A percentile compares a stretch with the other conserved stretches of the same genome.
Evolutionary conservation across 2,329 filamentous ascomycete genomes (phyloP).

Genomic region (Chaetomiaceae sp.): DNA sequence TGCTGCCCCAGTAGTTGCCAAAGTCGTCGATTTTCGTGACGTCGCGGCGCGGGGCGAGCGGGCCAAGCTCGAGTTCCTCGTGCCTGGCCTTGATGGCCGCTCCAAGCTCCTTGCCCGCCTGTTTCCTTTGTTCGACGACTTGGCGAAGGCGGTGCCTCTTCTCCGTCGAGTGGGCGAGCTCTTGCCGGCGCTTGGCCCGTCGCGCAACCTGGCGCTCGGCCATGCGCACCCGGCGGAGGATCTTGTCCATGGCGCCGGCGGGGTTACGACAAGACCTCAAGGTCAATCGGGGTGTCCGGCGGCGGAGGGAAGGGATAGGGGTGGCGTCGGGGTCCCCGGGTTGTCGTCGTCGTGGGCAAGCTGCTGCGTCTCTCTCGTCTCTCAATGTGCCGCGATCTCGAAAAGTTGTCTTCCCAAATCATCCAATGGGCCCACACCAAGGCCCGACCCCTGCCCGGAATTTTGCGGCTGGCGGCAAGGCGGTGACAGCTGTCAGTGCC

Average conservation of each 20-base stretch:
- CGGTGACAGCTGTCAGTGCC: conserved; percentile 4
- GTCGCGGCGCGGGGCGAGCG: conserved; percentile 73
- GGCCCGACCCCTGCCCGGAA: conserved; percentile 8
- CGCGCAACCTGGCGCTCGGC: conserved; percentile 61
- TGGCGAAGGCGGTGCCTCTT: conserved; percentile 7
- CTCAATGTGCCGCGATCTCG: conserved; percentile 11
- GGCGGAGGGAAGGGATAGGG: neutral
- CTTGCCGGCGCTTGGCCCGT: conserved; percentile 34
- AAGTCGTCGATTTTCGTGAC: conserved; percentile 56
- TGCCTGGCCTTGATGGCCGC: conserved; percentile 49
- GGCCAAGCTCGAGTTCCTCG: conserved; percentile 76
- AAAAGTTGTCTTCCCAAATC: conserved; percentile 14
- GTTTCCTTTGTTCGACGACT: conserved; percentile 6
- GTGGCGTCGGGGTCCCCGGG: neutral
- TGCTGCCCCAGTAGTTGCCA: conserved; percentile 47
- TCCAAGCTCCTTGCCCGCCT: conserved; percentile 26
- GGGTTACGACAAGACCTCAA: conserved; percentile 6
- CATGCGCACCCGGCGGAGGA: conserved; percentile 61
- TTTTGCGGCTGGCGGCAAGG: conserved; percentile 14
- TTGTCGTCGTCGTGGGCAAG: neutral
- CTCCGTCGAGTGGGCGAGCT: conserved; percentile 29
- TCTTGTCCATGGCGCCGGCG: conserved; percentile 59
- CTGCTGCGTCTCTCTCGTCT: neutral
- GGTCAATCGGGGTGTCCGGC: conserved; percentile 2
- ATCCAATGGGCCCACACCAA: conserved; percentile 1